These are phyloP conservation scores for Leishmania tarentolae DNA, from an alignment of 208 protist genomes.

Conservation along the genomic window DNA sequence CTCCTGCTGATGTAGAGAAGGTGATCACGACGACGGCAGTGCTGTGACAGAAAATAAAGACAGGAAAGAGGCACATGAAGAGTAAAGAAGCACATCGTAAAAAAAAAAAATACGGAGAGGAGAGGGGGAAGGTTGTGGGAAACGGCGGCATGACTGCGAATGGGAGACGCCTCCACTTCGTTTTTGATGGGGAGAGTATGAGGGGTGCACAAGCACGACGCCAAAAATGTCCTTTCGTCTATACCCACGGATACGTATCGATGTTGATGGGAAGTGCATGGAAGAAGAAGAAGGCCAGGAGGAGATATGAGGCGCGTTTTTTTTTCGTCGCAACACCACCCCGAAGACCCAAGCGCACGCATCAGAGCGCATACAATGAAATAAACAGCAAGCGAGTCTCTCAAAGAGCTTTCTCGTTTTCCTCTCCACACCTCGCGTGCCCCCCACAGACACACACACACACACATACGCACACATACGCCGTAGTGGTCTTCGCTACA, in stretches of 20 bases:
- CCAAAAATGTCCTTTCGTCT: background rate
- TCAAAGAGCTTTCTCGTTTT: background rate
- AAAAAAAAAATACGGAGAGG: background rate
- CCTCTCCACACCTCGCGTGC: background rate
- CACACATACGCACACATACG: background rate
- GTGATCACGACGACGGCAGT: background rate
- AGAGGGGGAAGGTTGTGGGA: background rate
- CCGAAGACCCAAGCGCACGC: background rate
- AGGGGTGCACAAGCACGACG: no score
- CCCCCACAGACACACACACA: background rate
- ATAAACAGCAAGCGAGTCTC: background rate
- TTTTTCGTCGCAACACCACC: background rate
- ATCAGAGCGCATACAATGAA: no score
- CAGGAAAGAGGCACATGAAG: no score
- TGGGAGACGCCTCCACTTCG: background rate
- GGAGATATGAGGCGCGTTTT: background rate
- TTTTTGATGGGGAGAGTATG: background rate
- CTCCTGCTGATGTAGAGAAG: background rate
- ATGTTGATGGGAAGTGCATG: background rate
- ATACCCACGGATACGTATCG: background rate
- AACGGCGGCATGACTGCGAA: background rate
- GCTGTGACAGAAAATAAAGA: background rate
- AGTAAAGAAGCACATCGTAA: background rate
- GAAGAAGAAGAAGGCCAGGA: background rate
- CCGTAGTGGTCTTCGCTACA: background rate